phyloP scores from a whole-genome alignment of 176 grass and related monocot species.

The Rhynchospora breviuscula region DNA sequence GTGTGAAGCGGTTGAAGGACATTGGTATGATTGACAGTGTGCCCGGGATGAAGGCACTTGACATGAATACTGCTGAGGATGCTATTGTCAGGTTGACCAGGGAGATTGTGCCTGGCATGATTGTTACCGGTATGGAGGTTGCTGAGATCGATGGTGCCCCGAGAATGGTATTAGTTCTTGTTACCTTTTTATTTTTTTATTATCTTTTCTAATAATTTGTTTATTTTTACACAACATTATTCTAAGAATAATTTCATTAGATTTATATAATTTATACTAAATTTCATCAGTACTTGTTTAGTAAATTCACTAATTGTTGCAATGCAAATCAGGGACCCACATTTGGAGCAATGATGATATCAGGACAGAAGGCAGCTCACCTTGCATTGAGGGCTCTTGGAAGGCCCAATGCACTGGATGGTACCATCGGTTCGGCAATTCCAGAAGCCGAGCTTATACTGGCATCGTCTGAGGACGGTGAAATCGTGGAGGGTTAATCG shows the following conservation, averaged over 20 bases:
- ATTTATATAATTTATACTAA: too few species aligned
- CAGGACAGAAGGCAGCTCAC: conserved; percentile 97
- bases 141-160: conserved; percentile 95
- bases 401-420: conserved; percentile 82
- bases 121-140: conserved; percentile 97
- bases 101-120: conserved; percentile 90
- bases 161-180: conserved; percentile 55
- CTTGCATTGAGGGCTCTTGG: conserved; percentile 81
- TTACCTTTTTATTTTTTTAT: not conserved
- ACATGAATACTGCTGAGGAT: conserved; percentile 96
- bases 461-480: conserved; percentile 47
- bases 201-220: not conserved
- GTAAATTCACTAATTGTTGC: not conserved
- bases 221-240: not conserved
- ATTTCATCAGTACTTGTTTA: not conserved
- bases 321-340: conserved; percentile 75
- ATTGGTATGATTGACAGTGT: conserved; percentile 89
- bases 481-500: conserved; percentile 57
- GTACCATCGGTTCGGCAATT: conserved; percentile 32
- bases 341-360: conserved; percentile 99
- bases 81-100: conserved; percentile 76
- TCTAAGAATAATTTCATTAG: not conserved
- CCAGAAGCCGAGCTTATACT: conserved; percentile 53
- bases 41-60: conserved; percentile 78
- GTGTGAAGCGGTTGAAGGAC: conserved; percentile 82